These are phyloP conservation scores for Fusarium neocosmosporiellum DNA, from an alignment of 2,329 filamentous ascomycete species.

Conservation along the genomic window DNA sequence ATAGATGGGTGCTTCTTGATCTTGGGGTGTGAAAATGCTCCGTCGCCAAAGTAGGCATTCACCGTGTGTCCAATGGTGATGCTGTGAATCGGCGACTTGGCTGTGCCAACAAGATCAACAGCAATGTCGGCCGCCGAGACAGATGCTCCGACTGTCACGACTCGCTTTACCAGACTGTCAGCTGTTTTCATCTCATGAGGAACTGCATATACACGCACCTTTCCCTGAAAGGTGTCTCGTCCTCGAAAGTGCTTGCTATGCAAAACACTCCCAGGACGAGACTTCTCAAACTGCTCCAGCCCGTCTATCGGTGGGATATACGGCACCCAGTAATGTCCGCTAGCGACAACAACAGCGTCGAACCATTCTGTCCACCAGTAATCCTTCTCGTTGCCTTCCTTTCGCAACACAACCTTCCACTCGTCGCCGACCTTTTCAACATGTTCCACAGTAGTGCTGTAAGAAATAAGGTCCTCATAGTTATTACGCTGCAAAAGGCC, in stretches of 20 bases:
- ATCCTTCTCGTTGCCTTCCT: slow-evolving; percentile 54
- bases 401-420: slow-evolving; percentile 64
- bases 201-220: slow-evolving; percentile 48
- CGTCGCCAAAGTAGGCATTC: slow-evolving; percentile 68
- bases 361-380: slow-evolving; percentile 73
- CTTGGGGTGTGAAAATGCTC: slow-evolving; percentile 69
- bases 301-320: slow-evolving; percentile 64
- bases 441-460: slow-evolving; percentile 71
- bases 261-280: slow-evolving; percentile 60
- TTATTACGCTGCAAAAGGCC: slow-evolving; percentile 62
- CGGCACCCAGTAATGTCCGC: slow-evolving; percentile 70
- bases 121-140: slow-evolving; percentile 74
- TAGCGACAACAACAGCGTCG: slow-evolving; percentile 70
- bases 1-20: slow-evolving; percentile 62
- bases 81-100: slow-evolving; percentile 61
- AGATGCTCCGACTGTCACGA: slow-evolving; percentile 72
- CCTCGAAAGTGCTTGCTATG: slow-evolving; percentile 67
- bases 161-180: slow-evolving; percentile 52
- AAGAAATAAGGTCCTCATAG: slow-evolving; percentile 63
- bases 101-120: slow-evolving; percentile 60
- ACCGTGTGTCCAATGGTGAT: slow-evolving; percentile 60
- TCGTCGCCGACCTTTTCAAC: slow-evolving; percentile 61
- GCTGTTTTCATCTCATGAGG: neutral
- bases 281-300: slow-evolving; percentile 58
- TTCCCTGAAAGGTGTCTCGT: slow-evolving; percentile 56